Percentiles rank a stretch among this genome's conserved stretches.
These are phyloP conservation scores for Crassisporium funariophilum DNA, from an alignment of 768 basidiomycete genomes.

Conservation along the genomic window DNA sequence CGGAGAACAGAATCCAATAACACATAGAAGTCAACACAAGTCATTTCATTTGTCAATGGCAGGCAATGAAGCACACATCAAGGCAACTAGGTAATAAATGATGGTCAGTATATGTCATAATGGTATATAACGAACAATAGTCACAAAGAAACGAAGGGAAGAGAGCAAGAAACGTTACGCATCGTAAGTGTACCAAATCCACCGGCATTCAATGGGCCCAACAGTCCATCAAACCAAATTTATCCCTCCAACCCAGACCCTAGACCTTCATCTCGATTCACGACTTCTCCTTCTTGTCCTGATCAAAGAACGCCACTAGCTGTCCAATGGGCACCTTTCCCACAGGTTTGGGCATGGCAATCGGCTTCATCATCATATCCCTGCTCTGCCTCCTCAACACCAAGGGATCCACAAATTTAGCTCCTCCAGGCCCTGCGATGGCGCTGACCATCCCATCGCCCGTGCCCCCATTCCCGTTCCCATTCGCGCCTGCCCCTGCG, in stretches of 20 bases:
- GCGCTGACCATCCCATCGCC: slow-evolving; percentile 30
- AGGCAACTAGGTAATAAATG: slow-evolving; percentile 3
- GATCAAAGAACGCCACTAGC: slow-evolving; percentile 84
- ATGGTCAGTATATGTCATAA: slow-evolving; percentile 6
- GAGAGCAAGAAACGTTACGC: not conserved
- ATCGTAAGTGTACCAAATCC: too few relatives aligned
- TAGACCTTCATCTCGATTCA: not conserved
- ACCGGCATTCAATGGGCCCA: not conserved
- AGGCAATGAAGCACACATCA: not conserved
- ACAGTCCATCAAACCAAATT: not conserved
- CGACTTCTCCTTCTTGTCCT: slow-evolving; percentile 38
- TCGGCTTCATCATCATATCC: slow-evolving; percentile 29
- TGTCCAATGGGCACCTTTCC: slow-evolving; percentile 76
- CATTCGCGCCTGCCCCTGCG: too few relatives aligned
- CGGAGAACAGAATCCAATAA: not conserved
- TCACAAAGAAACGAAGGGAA: not conserved
- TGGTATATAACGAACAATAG: slow-evolving; percentile 3
- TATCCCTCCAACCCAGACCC: not conserved
- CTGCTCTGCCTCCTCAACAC: slow-evolving; percentile 61
- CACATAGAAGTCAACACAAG: not conserved
- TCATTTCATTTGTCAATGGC: not conserved
- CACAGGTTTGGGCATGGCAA: slow-evolving; percentile 45
- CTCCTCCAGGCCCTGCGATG: slow-evolving; percentile 30
- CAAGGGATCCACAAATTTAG: slow-evolving; percentile 79
- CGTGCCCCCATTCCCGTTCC: too few relatives aligned